Conservation (phyloP, 192 early-diverging fungal species). For the Backusella psychrophila region DNA sequence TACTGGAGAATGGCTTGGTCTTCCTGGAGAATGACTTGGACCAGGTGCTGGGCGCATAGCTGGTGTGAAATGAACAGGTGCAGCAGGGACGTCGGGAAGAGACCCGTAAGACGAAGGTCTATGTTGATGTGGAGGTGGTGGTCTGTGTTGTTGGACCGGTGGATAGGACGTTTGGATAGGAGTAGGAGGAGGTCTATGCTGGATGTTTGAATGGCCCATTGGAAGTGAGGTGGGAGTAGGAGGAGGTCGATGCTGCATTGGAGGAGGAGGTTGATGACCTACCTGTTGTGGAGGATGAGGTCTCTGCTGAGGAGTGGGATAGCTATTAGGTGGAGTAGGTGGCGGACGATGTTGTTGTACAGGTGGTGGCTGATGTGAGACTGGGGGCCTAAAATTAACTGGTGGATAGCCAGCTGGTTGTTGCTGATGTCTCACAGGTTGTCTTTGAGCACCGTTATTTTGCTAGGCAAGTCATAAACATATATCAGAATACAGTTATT, state of each 20-base stretch:
- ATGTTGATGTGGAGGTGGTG: not conserved
- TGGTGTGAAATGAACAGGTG: not conserved
- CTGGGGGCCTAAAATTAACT: not conserved
- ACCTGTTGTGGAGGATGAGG: constrained; percentile 11
- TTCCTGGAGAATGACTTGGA: not conserved
- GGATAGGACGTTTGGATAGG: not conserved
- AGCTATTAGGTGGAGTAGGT: not conserved
- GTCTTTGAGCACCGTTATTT: not conserved
- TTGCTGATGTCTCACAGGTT: not conserved
- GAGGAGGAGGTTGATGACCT: not conserved
- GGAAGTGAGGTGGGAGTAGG: not conserved
- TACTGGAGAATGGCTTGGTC: not conserved
- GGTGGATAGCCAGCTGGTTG: not conserved
- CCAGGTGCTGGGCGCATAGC: not conserved
- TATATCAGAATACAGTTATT: not conserved
- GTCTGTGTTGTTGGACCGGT: not conserved
- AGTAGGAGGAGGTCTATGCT: not conserved
- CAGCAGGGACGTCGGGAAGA: not conserved
- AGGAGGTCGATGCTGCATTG: constrained; percentile 2
- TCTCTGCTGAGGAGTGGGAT: not conserved
- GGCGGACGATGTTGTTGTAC: not conserved
- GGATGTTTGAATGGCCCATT: not conserved
- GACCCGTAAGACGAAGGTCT: not conserved
- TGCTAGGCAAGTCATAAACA: not conserved
- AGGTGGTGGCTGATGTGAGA: constrained; percentile 16